These are phyloP conservation scores for Nosema muscidifuracis DNA, from an alignment of 371 early-diverging fungal species.

Conservation along the genomic window DNA sequence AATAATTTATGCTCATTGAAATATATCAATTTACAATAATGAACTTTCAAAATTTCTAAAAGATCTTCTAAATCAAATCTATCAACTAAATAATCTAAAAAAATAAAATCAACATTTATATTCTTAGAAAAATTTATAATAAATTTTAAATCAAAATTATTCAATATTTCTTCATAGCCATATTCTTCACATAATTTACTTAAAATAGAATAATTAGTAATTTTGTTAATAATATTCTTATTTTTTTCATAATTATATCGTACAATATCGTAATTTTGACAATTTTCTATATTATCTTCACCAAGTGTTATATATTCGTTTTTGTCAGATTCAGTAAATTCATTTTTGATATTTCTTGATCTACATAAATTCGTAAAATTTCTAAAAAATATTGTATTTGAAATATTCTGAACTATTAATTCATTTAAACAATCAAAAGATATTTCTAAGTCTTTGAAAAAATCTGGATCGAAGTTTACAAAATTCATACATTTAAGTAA, in stretches of 20 bases:
- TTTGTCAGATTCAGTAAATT: background rate
- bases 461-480: conserved; percentile 5
- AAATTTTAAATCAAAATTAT: background rate
- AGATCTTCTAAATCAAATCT: background rate
- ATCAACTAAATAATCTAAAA: conserved; percentile 6
- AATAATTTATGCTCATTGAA: conserved; percentile 2
- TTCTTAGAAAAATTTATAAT: background rate
- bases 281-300: background rate
- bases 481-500: conserved; percentile 19
- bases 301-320: background rate
- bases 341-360: background rate
- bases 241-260: background rate
- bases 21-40: conserved; percentile 3
- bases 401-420: conserved; percentile 2
- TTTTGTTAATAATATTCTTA: background rate
- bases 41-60: conserved; percentile 2
- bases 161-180: background rate
- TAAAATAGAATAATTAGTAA: background rate
- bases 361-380: conserved; percentile 4
- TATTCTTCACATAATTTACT: background rate
- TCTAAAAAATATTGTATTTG: background rate
- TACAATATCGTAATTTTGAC: background rate
- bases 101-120: background rate
- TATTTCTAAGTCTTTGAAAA: conserved; percentile 12
- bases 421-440: background rate